phyloP scores from a whole-genome alignment of 164 flowering plant species.

The Tinospora cordifolia region DNA sequence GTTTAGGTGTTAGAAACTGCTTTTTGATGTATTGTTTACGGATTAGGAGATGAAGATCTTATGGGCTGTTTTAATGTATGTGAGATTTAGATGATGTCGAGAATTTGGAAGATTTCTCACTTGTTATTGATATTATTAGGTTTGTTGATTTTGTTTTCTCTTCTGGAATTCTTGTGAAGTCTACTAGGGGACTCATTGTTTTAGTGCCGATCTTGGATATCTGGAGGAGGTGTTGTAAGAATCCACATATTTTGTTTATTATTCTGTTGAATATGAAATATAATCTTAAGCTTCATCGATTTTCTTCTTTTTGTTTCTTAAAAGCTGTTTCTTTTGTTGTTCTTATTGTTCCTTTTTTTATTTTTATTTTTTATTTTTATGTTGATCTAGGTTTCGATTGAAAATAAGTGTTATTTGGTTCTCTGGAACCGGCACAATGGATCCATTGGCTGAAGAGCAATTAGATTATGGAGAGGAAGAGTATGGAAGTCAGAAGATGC shows the following conservation, averaged over 20 bases:
- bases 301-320: slow-evolving; percentile 4
- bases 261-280: background rate
- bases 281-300: background rate
- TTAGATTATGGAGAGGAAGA: slow-evolving; percentile 73
- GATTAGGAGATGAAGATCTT: background rate
- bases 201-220: too few relatives aligned
- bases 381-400: background rate
- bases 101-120: background rate
- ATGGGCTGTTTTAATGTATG: background rate
- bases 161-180: too few relatives aligned
- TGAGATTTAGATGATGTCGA: background rate
- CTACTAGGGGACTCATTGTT: too few relatives aligned
- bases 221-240: background rate
- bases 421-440: slow-evolving; percentile 27
- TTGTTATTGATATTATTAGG: background rate
- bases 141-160: background rate
- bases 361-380: too few relatives aligned
- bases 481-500: slow-evolving; percentile 55
- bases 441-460: slow-evolving; percentile 61
- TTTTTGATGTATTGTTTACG: background rate
- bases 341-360: background rate
- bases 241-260: background rate
- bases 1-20: background rate
- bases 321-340: background rate
- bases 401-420: slow-evolving; percentile 8